Base-by-base conservation (phyloP, 176 grass and related monocot species). In the Musa troglodytarum region DNA sequence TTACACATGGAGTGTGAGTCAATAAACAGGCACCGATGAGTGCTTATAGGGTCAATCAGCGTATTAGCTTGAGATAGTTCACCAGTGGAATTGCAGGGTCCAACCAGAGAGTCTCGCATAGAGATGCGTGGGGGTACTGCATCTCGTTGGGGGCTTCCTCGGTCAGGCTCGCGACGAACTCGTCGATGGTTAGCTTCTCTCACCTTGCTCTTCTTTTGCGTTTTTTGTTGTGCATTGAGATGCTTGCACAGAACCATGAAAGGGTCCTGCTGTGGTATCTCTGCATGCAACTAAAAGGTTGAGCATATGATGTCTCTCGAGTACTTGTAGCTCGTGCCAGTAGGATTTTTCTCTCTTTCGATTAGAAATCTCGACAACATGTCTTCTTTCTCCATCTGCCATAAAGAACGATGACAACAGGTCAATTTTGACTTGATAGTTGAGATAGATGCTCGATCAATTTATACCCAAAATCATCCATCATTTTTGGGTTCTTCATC, bases 221-320 rank as follows among this genome's bases (percentile, higher is more conserved):
- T 49, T 20, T 65, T 65, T 50, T 52, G 49, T 34, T 77, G 59
- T 7, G 51, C 7, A 49, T 24, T 29, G 52, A 59, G 74, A 51
- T 77, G 74, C 74, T 65, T 65, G 59, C 74, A 65, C 0, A 77
- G 58, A 77, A 77, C 74, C 74, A 77, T 9, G 74, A 11, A 12
- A 77, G 74, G 29, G 59, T 77, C 58, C 61, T 19, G 74, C 74
- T 14, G 74, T 52, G 17, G 74, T 77, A 59, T 77, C 74, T 51
- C 61, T 63, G 12, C 74, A 49, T 22, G 74, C 74, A 16, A 77
- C 23, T 20, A 77, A n/a, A 52, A 77, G 65, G 61, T 65, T 77
- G 5, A 77, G 75, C 12, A 65, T 22, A 22, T 34, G 17, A 77
- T 77, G 59, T 77, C 75, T 51, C 58, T 77, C 75, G 65, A 20